Evolutionary conservation across 2,329 filamentous ascomycete species (phyloP), one percentile per base, ranked within the genome.

Genomic region (Fusarium nisikadoi): DNA sequence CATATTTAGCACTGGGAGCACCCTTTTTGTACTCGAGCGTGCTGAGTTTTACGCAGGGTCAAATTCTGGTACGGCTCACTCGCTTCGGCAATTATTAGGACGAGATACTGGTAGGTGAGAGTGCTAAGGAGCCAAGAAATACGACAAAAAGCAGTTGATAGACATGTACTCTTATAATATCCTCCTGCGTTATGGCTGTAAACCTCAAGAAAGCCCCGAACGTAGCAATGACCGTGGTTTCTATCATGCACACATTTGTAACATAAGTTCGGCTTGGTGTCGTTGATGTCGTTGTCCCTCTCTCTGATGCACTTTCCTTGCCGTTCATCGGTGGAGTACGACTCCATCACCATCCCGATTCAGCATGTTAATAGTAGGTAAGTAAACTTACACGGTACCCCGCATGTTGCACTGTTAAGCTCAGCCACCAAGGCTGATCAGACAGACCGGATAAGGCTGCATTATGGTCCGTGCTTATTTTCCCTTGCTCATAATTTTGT

Each of bases 381-480:
- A 45, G 27, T 11, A 8, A 23, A 13, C 19, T 20, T 64, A 46
- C 59, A 61, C 9, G 58, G 68, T 63, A 36, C 57, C 67, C 52
- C 36, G 39, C 43, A 39, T 31, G 23, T 38, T 39, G 16, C 25
- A 31, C 29, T 50, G 17, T 27, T 23, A 57, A 36, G 33, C 41
- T 27, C 49, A 70, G 69, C 69, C 69, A 71, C 61, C 71, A 68
- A 74, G 72, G 72, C 72, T 74, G 65, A 55, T 49, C 9, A 19
- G n/a, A 20, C 25, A 31, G 35, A 25, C 16, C 33, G 23, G 13
- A 46, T 61, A 50, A 73, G 72, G 69, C 72, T 75, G 61, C 31
- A 2, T 2, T 16, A 6, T 73, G 72, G 66, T 59, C 72, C 42
- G 72, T 74, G 72, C 72, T 33, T 23, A 16, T 29, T 25, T 11